Evolutionary conservation across 2,329 filamentous ascomycete species (phyloP), one percentile per base, ranked within the genome.

Genomic region (Penicillium sp.): DNA sequence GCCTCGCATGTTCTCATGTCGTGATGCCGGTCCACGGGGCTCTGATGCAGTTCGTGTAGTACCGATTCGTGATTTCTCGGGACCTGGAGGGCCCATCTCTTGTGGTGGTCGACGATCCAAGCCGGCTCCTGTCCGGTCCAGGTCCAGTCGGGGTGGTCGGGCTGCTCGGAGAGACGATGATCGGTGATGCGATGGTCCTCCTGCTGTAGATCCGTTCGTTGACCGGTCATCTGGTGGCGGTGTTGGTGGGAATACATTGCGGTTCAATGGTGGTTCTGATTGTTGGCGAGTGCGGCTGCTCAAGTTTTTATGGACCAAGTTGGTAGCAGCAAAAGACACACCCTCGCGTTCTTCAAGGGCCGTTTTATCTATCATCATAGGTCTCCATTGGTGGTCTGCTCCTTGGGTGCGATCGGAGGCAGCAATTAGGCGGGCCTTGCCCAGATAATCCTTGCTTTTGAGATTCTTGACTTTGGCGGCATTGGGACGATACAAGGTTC

Each of bases 381-480:
- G 68, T 91, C 92, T 39, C 89, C 89, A 39, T 87, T 92, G 62
- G 89, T 93, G 24, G 84, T 86, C 70, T 91, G 56, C 46, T 7
- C 49, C 50, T 35, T 60, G 92, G 56, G 81, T 75, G 47, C 86
- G 81, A 63, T 95, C 89, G 1, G 89, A 88, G 24, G 91, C 88
- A 23, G 93, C 93, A 7, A 98, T 88, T 29, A 98, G 78, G 52
- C 89, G 83, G n/a, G 93, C 90, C 72, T 96, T 96, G 53, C 93
- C 93, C 3, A 98, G 83, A 64, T 98, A 98, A 67, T 98, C 91
- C 69, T 97, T 97, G 20, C 90, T 89, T 77, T 96, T 95, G 63
- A 98, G 77, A 65, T 98, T 98, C 73, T 95, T 95, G 59, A 98
- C 93, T 72, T 98, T 98, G 56, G 93, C 91, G 64, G 95, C 91